Evolutionary conservation across 2,329 filamentous ascomycete genomes (phyloP).

Genomic region (Ophiostoma novo-ulmi): DNA sequence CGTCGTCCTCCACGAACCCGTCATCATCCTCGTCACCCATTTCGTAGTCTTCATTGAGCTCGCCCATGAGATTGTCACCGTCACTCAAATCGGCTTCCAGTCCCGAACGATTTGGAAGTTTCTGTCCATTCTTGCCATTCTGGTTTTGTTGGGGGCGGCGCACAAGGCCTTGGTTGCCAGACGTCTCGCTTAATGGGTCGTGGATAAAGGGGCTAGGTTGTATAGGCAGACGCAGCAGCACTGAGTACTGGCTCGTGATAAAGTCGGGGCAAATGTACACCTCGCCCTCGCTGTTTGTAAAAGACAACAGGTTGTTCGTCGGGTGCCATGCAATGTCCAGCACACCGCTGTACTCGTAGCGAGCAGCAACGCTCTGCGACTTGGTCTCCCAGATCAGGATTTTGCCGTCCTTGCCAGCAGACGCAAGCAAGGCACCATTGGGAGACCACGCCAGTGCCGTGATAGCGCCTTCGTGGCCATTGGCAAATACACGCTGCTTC

Average conservation of each 20-base stretch:
- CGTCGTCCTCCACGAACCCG: conserved; percentile 90
- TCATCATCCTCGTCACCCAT: conserved; percentile 49
- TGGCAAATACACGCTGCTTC: conserved; percentile 71
- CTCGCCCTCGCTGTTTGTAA: conserved; percentile 88
- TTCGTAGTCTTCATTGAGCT: conserved; percentile 45
- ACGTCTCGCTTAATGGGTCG: conserved; percentile 66
- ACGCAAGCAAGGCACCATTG: conserved; percentile 81
- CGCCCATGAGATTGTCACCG: conserved; percentile 17
- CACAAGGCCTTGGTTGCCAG: conserved; percentile 48
- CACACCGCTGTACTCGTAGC: conserved; percentile 75
- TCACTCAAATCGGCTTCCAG: conserved; percentile 20
- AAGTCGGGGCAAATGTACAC: conserved; percentile 82
- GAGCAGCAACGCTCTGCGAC: conserved; percentile 74
- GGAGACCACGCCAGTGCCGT: conserved; percentile 89
- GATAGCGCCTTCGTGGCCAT: conserved; percentile 76
- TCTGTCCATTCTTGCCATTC: neutral
- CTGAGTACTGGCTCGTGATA: conserved; percentile 53
- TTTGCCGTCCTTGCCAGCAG: conserved; percentile 62
- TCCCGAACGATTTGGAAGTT: neutral
- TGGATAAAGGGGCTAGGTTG: conserved; percentile 84
- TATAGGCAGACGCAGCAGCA: conserved; percentile 51
- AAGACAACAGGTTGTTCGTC: conserved; percentile 78
- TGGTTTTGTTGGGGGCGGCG: conserved; percentile 21
- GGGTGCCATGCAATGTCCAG: conserved; percentile 89
- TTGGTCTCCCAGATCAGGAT: conserved; percentile 84